Conservation (phyloP, 768 basidiomycete species). For the Leccinum disarticulatum region DNA sequence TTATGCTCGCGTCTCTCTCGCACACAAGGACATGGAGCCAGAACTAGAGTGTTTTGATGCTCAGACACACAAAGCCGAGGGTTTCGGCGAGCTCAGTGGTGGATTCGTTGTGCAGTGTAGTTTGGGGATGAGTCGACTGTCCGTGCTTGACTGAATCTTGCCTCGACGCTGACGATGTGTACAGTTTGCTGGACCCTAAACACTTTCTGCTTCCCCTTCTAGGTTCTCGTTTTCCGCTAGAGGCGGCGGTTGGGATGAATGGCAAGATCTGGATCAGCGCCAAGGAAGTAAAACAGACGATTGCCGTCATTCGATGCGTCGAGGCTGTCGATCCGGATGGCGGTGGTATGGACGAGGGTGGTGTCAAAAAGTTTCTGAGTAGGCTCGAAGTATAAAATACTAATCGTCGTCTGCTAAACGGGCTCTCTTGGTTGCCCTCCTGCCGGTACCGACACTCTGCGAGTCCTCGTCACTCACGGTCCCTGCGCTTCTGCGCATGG, state of each 20-base stretch:
- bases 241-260: slow-evolving; percentile 87
- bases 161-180: slow-evolving; percentile 5
- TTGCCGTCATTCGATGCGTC: slow-evolving; percentile 76
- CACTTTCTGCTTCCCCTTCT: slow-evolving; percentile 82
- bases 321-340: slow-evolving; percentile 79
- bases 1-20: slow-evolving; percentile 89
- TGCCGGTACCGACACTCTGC: slow-evolving; percentile 41
- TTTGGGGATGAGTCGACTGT: slow-evolving; percentile 85
- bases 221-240: slow-evolving; percentile 81
- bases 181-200: slow-evolving; percentile 74
- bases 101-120: slow-evolving; percentile 84
- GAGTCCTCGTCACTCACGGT: slow-evolving; percentile 75
- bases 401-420: slow-evolving; percentile 68
- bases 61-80: slow-evolving; percentile 87
- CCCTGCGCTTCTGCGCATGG: slow-evolving; percentile 59
- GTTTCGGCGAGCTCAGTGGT: slow-evolving; percentile 90
- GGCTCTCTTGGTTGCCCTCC: slow-evolving; percentile 69
- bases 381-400: slow-evolving; percentile 40
- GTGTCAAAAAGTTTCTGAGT: slow-evolving; percentile 52
- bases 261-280: slow-evolving; percentile 89
- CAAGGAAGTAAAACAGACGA: slow-evolving; percentile 68
- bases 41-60: slow-evolving; percentile 97
- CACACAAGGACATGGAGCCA: slow-evolving; percentile 97
- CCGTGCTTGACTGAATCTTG: slow-evolving; percentile 34
- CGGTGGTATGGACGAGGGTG: slow-evolving; percentile 55